Base-by-base conservation (phyloP, 2,329 filamentous ascomycete species). In the Diaporthe amygdali region DNA sequence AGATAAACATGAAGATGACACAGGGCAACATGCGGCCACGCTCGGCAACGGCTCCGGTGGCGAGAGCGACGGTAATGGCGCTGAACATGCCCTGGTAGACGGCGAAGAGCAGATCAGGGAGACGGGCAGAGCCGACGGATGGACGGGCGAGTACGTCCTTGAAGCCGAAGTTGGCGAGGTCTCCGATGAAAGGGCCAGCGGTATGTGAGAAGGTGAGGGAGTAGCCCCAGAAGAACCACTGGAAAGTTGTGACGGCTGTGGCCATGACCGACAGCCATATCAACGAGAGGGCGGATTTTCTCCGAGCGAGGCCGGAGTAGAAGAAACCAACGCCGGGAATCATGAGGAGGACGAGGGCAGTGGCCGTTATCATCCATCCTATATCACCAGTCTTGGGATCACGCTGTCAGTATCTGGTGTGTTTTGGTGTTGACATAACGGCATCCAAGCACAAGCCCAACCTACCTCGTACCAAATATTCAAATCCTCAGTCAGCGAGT, bases 211-310 rank as follows among this genome's bases (percentile, higher is more conserved):
- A 96, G 59, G 93, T 90, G 14, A 96, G 83, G 5, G 93, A 95
- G 80, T 94, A 96, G 49, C 94, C 94, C 94, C 94, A 96, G 86
- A 96, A 94, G 85, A 97, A 97, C 95, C 95, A 97, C 81, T 97
- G 94, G 82, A 97, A 97, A 32, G 91, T 92, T 44, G 94, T 92
- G 64, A 97, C 92, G 15, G 92, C 94, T 1, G 92, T 90, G 25
- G 94, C 90, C 93, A 97, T 97, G 79, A 97, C 87, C 5, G 94
- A 96, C 30, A 97, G 90, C 94, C 94, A 97, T 81, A 97, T 94
- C 73, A 97, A 85, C 27, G 94, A 96, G 67, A 97, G 86, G 9
- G 95, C 95, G 0, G 94, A 97, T 84, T 97, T 97, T 79, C 95
- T 88, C 73, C 95, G 91, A 25, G 95, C 94, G 25, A 97, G 90